Base-by-base conservation (phyloP, 176 grass and related monocot species). In the Aegilops bicornis region DNA sequence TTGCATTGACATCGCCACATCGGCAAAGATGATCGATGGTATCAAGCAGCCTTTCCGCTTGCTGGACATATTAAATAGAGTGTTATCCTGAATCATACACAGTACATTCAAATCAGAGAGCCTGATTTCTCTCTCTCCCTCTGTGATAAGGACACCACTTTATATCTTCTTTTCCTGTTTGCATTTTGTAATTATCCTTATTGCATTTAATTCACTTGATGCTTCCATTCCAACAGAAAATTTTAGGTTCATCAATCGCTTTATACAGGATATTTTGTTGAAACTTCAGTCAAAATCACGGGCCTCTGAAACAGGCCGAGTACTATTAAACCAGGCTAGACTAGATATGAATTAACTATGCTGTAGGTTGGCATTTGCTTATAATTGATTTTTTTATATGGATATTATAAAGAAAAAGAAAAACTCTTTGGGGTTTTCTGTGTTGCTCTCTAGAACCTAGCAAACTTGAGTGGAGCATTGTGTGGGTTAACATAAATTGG, bases 221-320 rank as follows among this genome's bases (percentile, higher is more conserved):
- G 9, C 65, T 56, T 88, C 77, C 62, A 70, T 84, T 81, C 84
- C 62, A 85, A 59, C 69, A 71, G 52, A 84, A 78, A 13, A 72
- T 58, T 70, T 56, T 30, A 39, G 64, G 76, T 52, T 81, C 63
- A 59, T 66, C n/a, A 50, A 31, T 69, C 10, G 8, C 72, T 54
- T 7, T 25, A 62, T 35, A 72, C 19, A 77, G 40, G 31, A 43
- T 76, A 69, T 76, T 84, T 73, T 75, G 15, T 69, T 76, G 40
- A 71, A 85, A 85, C 62, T 43, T 33, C 69, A 36, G 22, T 73
- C 39, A 81, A 58, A 52, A 15, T 81, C 48, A 13, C 39, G 82
- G 29, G 17, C n/a, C 45, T 77, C 29, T 64, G 40, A 88, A 76
- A 82, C 82, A 23, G 71, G 78, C 15, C 32, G 24, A 30, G 8